Evolutionary conservation across 345 rosid genomes (phyloP), one percentile per base, ranked within the genome.

Genomic region (Hirschfeldia incana): DNA sequence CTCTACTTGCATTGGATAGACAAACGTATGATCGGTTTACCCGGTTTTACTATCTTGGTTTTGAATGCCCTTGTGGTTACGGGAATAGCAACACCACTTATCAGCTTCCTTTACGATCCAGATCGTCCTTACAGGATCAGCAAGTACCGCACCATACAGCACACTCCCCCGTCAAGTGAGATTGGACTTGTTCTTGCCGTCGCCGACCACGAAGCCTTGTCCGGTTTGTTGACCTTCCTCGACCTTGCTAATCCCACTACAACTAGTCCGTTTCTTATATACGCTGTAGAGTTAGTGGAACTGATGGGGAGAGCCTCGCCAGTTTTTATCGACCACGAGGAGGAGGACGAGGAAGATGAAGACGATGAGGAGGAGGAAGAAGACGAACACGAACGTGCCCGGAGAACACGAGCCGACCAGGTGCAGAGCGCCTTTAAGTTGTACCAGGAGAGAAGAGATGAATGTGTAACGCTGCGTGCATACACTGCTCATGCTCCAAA

Each of bases 141-240:
- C 84, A 87, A 73, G 65, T 84, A 88, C 72, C 87, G 95, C 27
- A 92, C 95, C 28, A 85, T 92, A 80, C 97, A 92, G 11, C 91
- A 94, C 80, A 86, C 86, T 5, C 81, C 91, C 5, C 90, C 78
- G 0, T 49, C 49, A 29, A 65, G 85, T 1, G 80, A 87, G 67
- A 73, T 91, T 34, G 59, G 85, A n/a, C 60, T 91, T 0, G 82
- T 94, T 30, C 76, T 88, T 4, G 86, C 89, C 44, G 72, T 90
- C 51, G 79, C 85, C 17, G 84, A 87, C 66, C 76, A 83, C 12
- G 86, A 85, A 32, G 83, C 70, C 42, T 67, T 86, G 12, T 81
- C 84, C 0, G 83, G 86, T 27, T 76, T 92, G 75, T 76, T 86
- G 76, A 80, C 85, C 9, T 87, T 92, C 26, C 87, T 92, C 0